phyloP scores from a whole-genome alignment of 768 basidiomycete species.

The Hericium erinaceus region DNA sequence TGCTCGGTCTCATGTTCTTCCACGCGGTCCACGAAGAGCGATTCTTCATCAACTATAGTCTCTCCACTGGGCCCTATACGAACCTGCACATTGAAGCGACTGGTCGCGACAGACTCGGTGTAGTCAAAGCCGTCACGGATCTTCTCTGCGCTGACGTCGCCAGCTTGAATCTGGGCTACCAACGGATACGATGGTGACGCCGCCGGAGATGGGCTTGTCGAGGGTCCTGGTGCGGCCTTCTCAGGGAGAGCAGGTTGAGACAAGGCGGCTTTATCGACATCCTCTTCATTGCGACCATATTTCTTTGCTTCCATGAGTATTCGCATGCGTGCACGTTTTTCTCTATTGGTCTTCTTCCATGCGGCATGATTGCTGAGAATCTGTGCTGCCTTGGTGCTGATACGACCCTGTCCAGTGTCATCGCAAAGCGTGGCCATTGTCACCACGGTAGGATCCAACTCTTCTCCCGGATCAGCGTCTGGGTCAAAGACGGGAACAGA shows the following conservation, averaged over 20 bases:
- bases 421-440: constrained; percentile 76
- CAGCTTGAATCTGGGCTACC: constrained; percentile 3
- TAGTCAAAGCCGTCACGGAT: constrained; percentile 60
- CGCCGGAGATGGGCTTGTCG: background rate
- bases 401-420: constrained; percentile 70
- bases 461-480: constrained; percentile 60
- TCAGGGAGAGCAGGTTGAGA: background rate
- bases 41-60: constrained; percentile 80
- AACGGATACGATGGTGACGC: background rate
- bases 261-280: constrained; percentile 19
- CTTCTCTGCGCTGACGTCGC: constrained; percentile 13
- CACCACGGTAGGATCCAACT: constrained; percentile 72
- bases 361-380: constrained; percentile 61
- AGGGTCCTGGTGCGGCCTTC: background rate
- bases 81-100: constrained; percentile 77
- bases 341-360: constrained; percentile 63
- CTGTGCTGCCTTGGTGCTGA: constrained; percentile 69
- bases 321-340: constrained; percentile 57
- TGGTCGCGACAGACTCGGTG: constrained; percentile 49
- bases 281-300: constrained; percentile 52
- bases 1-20: constrained; percentile 59
- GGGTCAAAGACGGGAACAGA: constrained; percentile 49
- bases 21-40: constrained; percentile 67
- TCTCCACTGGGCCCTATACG: constrained; percentile 83
- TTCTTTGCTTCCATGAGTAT: constrained; percentile 63